Base-by-base conservation (phyloP, 805 yeast species). In the Wickerhamiella allomyrinae region DNA sequence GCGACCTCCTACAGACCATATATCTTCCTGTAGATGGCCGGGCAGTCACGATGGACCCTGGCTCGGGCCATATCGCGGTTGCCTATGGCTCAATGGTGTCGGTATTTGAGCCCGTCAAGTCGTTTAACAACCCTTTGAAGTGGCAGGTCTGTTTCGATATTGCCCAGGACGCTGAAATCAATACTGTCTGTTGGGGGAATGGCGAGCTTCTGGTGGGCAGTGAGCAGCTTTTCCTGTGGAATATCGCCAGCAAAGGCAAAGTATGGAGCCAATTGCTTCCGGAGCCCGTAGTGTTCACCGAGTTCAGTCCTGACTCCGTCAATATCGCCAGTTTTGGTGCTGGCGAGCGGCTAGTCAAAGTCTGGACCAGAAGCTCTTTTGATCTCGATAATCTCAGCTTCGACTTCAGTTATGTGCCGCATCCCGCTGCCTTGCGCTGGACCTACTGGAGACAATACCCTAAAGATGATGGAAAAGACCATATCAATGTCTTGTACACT, bases 311-410 rank as follows among this genome's bases (percentile, higher is more conserved):
- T n/a, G 80, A 81, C 48, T 73, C 85, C 0, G 69, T 70, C 40
- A 66, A 77, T 35, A 73, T 86, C 17, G 80, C 86, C 7, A 70
- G 79, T 39, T 68, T 72, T 29, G 77, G 81, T 0, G 64, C 63
- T 33, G 73, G 69, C 55, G 94, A 84, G 56, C 66, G 67, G 27
- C 63, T 80, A 11, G 76, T 83, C 22, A 84, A 83, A 54, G 66
- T 84, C 2, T 87, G 95, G 94, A 68, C 76, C 41, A 64, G 95
- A 40, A 66, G 76, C 7, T 71, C 79, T 7, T 82, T 76, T 53
- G 85, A 80, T 25, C 69, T 70, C 21, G 75, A 73, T 27, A 69
- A 74, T 31, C 68, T 77, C 6, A 67, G 69, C 21, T 85, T 84
- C 56, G 91, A 80, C 51, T 62, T 84, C 47, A 62, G 74, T 0